Evolutionary conservation across 208 protist species (phyloP).

Genomic region (Zelonia costaricensis): DNA sequence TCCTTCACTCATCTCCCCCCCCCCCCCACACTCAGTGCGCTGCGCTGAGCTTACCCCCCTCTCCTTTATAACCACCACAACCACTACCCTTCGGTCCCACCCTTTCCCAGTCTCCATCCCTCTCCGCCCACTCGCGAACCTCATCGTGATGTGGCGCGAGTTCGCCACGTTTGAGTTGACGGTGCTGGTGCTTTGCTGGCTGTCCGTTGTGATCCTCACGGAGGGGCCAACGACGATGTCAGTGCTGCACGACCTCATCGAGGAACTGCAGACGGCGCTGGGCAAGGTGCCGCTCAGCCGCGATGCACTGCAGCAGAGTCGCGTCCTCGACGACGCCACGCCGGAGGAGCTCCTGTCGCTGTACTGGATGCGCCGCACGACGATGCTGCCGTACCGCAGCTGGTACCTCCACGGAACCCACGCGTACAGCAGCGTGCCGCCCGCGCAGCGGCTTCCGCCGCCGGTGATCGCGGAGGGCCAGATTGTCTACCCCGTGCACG

Average conservation of each 20-base stretch:
- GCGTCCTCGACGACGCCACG: neutral
- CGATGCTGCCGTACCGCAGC: conserved; percentile 11
- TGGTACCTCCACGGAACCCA: conserved; percentile 36
- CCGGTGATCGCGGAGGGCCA: conserved; percentile 17
- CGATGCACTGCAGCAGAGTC: neutral
- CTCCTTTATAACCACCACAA: too few relatives aligned
- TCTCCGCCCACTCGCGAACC: neutral
- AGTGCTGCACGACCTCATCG: neutral
- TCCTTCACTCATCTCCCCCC: too few relatives aligned
- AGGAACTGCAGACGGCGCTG: neutral
- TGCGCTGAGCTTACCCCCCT: too few relatives aligned
- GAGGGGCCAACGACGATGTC: neutral
- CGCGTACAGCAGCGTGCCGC: neutral
- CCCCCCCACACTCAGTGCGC: too few relatives aligned
- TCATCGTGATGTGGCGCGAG: too few relatives aligned
- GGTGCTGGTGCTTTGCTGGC: conserved; percentile 3
- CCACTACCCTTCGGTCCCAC: too few relatives aligned
- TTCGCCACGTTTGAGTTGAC: neutral
- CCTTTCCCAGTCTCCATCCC: neutral
- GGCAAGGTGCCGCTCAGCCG: neutral
- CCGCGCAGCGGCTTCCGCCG: conserved; percentile 4
- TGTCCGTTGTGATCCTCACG: neutral
- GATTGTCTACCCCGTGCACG: conserved; percentile 43
- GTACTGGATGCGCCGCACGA: conserved; percentile 40
- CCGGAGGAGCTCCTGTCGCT: conserved; percentile 29